Base-by-base conservation (phyloP, 345 rosid genomes). In the Ceriops zippeliana region DNA sequence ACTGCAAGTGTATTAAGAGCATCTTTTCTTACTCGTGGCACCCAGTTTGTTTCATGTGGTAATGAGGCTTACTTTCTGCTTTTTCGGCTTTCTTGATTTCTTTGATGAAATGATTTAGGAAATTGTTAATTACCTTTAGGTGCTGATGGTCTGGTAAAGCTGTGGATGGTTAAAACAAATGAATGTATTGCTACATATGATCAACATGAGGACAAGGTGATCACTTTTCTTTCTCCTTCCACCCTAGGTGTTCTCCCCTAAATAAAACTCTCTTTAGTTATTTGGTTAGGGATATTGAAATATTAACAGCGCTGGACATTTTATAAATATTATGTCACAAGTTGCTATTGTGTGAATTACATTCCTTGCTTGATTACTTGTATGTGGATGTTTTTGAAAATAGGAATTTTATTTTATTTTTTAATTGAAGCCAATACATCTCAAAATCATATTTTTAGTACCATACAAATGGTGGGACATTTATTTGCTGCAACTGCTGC, bases 171-270 rank as follows among this genome's bases (percentile, higher is more conserved):
- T 58, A 88, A 86, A 73, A 86, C 93, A 26, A 84, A 86, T 68
- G 99, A 93, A 77, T 95, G 97, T 78, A 70, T 90, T 65, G 89
- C 96, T 73, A 89, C 99, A 65, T 91, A 89, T 76, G 97, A 91
- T 84, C 86, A 88, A 73, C 97, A 95, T 30, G 96, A 91, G 77
- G 93, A 90, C 77, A 95, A 95, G 99, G 97, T 95, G 58, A 47
- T 17, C 16, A 35, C 3, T n/a, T 34, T 65, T 52, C 42, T 6
- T 42, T 8, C 17, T 35, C 5, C 65, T 56, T 47, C 8, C 35
- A 65, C 31, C 57, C 21, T 1, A 30, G 26, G 34, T 32, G 15
- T 57, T 21, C n/a, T 28, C 15, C 11, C 21, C 58, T 9, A 24
- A 54, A 54, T 22, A 42, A 42, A 13, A 4, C 15, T 42, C 4